Conservation (phyloP, 164 flowering plant species). For the Annona cherimola region DNA sequence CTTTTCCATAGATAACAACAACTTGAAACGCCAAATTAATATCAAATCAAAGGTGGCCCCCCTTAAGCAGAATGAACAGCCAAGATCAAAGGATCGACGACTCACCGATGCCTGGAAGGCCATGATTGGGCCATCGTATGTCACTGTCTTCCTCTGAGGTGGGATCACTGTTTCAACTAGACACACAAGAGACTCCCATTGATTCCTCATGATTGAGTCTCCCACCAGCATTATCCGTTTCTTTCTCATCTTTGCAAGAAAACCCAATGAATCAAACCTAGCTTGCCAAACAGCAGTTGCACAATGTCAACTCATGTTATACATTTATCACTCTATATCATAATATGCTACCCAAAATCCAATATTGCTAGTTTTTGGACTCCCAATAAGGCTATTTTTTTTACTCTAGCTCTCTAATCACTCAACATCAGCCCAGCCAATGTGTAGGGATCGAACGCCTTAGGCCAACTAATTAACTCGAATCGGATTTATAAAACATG, state of each 20-base stretch:
- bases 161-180: slow-evolving; percentile 63
- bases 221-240: slow-evolving; percentile 90
- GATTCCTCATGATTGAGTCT: slow-evolving; percentile 88
- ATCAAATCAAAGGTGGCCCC: neutral
- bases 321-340: neutral
- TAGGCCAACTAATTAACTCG: neutral
- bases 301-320: neutral
- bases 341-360: too few relatives aligned
- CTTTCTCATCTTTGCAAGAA: slow-evolving; percentile 75
- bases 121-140: slow-evolving; percentile 56
- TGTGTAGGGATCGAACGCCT: neutral
- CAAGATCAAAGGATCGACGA: neutral
- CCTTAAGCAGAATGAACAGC: neutral
- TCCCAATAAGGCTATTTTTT: too few relatives aligned
- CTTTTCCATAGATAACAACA: neutral
- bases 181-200: slow-evolving; percentile 91
- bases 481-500: neutral
- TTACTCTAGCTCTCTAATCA: too few relatives aligned
- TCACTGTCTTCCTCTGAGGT: slow-evolving; percentile 36
- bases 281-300: neutral
- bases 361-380: too few relatives aligned
- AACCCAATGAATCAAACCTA: slow-evolving; percentile 77
- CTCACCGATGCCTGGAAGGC: slow-evolving; percentile 59
- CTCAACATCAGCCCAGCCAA: too few relatives aligned
- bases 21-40: neutral